phyloP scores from a whole-genome alignment of 1,139 yeast genomes.

The Pichia sp. region DNA sequence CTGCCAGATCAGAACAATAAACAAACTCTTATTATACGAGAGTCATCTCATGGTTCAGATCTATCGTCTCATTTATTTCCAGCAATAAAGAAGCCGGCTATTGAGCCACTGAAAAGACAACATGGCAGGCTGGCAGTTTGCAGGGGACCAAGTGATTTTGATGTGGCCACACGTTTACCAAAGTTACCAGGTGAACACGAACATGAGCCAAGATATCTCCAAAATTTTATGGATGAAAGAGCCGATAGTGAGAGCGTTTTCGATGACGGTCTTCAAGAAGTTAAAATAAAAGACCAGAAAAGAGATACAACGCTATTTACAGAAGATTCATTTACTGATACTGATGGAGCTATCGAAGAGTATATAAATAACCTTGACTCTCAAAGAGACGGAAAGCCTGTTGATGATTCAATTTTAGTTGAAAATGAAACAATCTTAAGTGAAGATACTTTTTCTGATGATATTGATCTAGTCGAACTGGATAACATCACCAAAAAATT shows the following conservation, averaged over 20 bases:
- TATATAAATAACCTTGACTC: too few species aligned
- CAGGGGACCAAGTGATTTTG: constrained; percentile 1
- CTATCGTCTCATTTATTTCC: too few species aligned
- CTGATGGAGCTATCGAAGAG: neutral
- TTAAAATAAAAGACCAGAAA: neutral
- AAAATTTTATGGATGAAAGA: neutral
- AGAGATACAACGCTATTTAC: neutral
- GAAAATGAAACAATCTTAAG: neutral
- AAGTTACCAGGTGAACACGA: neutral
- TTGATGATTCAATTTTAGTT: too few species aligned
- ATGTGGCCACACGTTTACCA: neutral
- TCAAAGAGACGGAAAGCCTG: too few species aligned
- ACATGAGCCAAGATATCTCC: neutral
- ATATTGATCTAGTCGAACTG: constrained; percentile 1
- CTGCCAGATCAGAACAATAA: too few species aligned
- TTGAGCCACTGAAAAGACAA: neutral
- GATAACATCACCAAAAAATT: neutral
- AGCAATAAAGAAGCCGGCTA: too few species aligned
- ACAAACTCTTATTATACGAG: too few species aligned
- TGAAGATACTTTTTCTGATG: constrained; percentile 7
- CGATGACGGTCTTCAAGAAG: neutral
- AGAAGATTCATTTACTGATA: neutral
- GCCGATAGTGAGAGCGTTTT: neutral
- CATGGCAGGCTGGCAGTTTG: neutral
- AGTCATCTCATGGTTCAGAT: too few species aligned